These are phyloP conservation scores for Skeletonema tropicum DNA, from an alignment of 108 stramenopile species.

Conservation along the genomic window DNA sequence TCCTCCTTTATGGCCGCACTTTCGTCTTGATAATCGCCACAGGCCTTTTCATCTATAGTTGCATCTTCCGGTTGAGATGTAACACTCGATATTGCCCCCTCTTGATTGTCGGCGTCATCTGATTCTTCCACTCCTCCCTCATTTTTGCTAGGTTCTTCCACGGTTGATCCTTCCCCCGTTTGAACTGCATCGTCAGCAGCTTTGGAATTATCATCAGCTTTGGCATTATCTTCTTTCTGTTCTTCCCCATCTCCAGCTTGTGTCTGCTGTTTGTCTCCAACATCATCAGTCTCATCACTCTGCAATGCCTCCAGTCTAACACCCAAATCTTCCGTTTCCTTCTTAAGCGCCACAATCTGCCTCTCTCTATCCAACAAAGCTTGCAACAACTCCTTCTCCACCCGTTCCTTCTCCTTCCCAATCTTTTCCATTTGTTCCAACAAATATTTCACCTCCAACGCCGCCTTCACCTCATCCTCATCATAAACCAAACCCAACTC, in stretches of 20 bases:
- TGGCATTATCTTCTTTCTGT: neutral
- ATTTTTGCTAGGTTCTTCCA: neutral
- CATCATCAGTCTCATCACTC: slow-evolving; percentile 16
- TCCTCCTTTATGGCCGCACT: neutral
- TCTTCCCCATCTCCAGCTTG: neutral
- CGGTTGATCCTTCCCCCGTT: neutral
- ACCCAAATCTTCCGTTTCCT: slow-evolving; percentile 50
- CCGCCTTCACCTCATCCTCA: slow-evolving; percentile 44
- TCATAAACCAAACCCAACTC: slow-evolving; percentile 50
- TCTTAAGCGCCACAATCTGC: slow-evolving; percentile 37
- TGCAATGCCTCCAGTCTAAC: slow-evolving; percentile 40
- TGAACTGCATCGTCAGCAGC: neutral
- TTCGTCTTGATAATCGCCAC: neutral
- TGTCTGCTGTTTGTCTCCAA: neutral
- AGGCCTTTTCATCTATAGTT: neutral
- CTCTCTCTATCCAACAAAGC: slow-evolving; percentile 62
- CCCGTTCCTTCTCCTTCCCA: slow-evolving; percentile 51
- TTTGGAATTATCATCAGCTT: neutral
- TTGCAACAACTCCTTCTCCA: slow-evolving; percentile 69
- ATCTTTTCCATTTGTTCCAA: slow-evolving; percentile 51
- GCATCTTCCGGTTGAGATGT: slow-evolving; percentile 3
- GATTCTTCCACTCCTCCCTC: neutral
- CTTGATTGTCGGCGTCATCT: neutral
- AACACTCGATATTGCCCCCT: neutral
- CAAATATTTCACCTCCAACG: slow-evolving; percentile 51